Evolutionary conservation across 768 basidiomycete genomes (phyloP).

Genomic region (Leccinum boreale): DNA sequence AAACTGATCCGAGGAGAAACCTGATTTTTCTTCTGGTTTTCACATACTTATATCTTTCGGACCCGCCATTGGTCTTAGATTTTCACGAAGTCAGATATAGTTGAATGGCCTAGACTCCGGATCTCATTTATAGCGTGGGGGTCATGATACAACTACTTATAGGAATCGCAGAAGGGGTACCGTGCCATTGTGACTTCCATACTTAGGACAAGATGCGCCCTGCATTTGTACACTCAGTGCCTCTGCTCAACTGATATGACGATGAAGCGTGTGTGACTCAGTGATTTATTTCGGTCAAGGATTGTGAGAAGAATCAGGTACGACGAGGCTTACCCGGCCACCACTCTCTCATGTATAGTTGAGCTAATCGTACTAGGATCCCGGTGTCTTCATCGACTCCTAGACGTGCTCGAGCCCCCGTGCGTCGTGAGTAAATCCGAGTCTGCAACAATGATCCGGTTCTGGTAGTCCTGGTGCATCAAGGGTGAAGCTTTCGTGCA

Average conservation of each 20-base stretch:
- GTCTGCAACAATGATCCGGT: neutral
- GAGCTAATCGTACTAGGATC: neutral
- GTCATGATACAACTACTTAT: neutral
- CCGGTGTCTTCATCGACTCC: neutral
- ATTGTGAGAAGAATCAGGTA: neutral
- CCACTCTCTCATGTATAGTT: neutral
- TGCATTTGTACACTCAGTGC: neutral
- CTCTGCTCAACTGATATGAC: neutral
- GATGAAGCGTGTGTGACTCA: neutral
- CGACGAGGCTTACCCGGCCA: neutral
- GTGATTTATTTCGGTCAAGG: neutral
- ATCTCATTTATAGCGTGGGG: neutral
- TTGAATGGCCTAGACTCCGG: no score
- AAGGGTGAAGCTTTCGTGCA: neutral
- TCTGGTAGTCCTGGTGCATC: neutral
- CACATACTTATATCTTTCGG: no score
- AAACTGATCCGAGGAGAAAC: no score
- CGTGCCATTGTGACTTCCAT: neutral
- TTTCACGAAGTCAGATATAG: no score
- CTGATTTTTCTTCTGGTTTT: no score
- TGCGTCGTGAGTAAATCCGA: neutral
- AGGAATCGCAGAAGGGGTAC: neutral
- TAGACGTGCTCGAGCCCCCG: neutral
- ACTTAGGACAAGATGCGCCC: neutral
- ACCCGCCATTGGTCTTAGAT: no score